Conservation (phyloP, 495 filamentous ascomycete species). For the Neohortaea acidophila region DNA sequence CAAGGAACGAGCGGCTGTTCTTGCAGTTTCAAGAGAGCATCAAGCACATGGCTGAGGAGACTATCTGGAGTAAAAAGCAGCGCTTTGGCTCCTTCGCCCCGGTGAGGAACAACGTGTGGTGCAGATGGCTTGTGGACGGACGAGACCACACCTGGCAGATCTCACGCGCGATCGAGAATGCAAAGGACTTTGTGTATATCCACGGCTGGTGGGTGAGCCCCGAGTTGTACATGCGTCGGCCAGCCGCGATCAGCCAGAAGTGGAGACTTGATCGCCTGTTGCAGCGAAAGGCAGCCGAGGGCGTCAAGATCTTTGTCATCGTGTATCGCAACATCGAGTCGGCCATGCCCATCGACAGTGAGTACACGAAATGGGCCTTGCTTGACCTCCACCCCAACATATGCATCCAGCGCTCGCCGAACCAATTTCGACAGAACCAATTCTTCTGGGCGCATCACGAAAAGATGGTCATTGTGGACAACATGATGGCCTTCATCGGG, state of each 20-base stretch:
- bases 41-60: constrained; percentile 61
- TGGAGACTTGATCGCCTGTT: constrained; percentile 94
- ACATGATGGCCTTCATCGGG: constrained; percentile 89
- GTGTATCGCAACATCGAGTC: constrained; percentile 98
- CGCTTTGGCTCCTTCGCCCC: constrained; percentile 91
- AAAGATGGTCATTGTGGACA: constrained; percentile 89
- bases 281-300: constrained; percentile 81
- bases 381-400: constrained; percentile 93
- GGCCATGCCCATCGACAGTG: constrained; percentile 95
- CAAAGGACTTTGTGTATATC: constrained; percentile 96
- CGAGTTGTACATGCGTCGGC: constrained; percentile 88
- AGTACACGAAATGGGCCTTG: constrained; percentile 95
- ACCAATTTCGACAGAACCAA: constrained; percentile 97
- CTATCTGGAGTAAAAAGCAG: constrained; percentile 66
- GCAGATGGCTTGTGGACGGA: constrained; percentile 93
- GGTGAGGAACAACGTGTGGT: constrained; percentile 69
- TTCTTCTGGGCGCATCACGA: constrained; percentile 99
- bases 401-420: constrained; percentile 87
- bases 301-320: constrained; percentile 96
- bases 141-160: constrained; percentile 99
- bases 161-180: constrained; percentile 91
- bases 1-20: constrained; percentile 76
- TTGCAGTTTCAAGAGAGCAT: constrained; percentile 91
- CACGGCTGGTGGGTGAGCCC: constrained; percentile 99
- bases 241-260: constrained; percentile 94